Percentiles rank a stretch among this genome's conserved stretches.
These are phyloP conservation scores for Penicillium sp. DNA, from an alignment of 2,329 filamentous ascomycete species.

Conservation along the genomic window DNA sequence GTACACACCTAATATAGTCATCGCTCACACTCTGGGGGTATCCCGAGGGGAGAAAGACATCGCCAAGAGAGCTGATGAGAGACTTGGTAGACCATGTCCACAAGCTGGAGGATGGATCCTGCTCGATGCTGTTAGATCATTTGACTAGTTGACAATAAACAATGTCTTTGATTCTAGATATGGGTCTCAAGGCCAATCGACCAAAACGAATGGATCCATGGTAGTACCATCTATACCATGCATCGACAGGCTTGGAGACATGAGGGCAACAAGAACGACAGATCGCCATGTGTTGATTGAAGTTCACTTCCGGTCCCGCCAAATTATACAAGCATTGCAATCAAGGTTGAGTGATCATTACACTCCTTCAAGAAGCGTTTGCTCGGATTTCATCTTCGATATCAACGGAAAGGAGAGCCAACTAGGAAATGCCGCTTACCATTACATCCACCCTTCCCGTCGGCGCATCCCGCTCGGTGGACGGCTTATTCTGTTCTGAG, in stretches of 20 bases:
- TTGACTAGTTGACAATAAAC: background rate
- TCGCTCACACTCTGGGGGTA: conserved; percentile 80
- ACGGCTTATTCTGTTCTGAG: conserved; percentile 25
- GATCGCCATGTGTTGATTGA: background rate
- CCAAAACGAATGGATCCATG: background rate
- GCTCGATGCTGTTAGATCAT: conserved; percentile 1
- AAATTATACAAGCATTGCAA: background rate
- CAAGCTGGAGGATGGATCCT: conserved; percentile 15
- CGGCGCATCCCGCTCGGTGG: conserved; percentile 12
- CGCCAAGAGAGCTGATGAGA: conserved; percentile 47
- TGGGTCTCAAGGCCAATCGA: background rate
- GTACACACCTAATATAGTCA: conserved; percentile 69
- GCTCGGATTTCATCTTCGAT: background rate
- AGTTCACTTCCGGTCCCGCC: background rate
- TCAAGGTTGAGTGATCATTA: background rate
- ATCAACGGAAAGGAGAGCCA: background rate
- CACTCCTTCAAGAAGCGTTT: background rate
- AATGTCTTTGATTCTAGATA: background rate
- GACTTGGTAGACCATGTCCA: conserved; percentile 25
- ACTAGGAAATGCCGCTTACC: conserved; percentile 23
- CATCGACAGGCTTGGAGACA: background rate
- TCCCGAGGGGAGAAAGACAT: conserved; percentile 80
- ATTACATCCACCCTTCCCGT: conserved; percentile 45
- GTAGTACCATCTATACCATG: background rate
- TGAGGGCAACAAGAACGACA: background rate